These are phyloP conservation scores for Fusarium bulbicola DNA, from an alignment of 2,329 filamentous ascomycete genomes.

Conservation along the genomic window DNA sequence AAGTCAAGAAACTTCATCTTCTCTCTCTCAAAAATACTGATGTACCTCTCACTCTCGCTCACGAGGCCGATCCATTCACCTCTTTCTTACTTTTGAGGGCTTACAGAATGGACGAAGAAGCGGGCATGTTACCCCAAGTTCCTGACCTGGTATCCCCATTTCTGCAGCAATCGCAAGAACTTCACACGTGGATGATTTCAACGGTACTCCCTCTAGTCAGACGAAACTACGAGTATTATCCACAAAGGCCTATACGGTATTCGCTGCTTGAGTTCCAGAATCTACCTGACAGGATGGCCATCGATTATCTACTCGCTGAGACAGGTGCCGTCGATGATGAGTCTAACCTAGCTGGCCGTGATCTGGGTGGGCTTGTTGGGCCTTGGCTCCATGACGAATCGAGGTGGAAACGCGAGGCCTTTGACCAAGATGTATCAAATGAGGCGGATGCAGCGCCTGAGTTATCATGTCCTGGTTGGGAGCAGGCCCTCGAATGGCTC, in stretches of 20 bases:
- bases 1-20: constrained; percentile 70
- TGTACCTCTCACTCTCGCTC: constrained; percentile 55
- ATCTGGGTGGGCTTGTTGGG: constrained; percentile 73
- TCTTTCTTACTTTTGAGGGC: constrained; percentile 75
- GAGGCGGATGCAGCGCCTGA: constrained; percentile 44
- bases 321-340: constrained; percentile 56
- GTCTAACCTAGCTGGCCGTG: constrained; percentile 62
- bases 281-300: constrained; percentile 66
- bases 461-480: constrained; percentile 69
- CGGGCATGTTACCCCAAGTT: constrained; percentile 75
- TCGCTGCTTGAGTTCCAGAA: constrained; percentile 71
- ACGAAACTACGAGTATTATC: constrained; percentile 76
- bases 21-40: constrained; percentile 63
- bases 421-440: neutral
- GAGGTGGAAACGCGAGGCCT: constrained; percentile 57
- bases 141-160: constrained; percentile 76
- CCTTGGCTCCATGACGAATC: constrained; percentile 77
- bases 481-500: constrained; percentile 75
- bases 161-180: constrained; percentile 65
- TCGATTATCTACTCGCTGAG: constrained; percentile 69
- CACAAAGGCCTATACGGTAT: constrained; percentile 55
- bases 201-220: constrained; percentile 74
- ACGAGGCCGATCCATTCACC: constrained; percentile 63
- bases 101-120: constrained; percentile 74
- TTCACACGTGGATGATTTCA: constrained; percentile 75